Evolutionary conservation across 139 green algal genomes (phyloP).

Genomic region (Chlamydomonas eustigma): DNA sequence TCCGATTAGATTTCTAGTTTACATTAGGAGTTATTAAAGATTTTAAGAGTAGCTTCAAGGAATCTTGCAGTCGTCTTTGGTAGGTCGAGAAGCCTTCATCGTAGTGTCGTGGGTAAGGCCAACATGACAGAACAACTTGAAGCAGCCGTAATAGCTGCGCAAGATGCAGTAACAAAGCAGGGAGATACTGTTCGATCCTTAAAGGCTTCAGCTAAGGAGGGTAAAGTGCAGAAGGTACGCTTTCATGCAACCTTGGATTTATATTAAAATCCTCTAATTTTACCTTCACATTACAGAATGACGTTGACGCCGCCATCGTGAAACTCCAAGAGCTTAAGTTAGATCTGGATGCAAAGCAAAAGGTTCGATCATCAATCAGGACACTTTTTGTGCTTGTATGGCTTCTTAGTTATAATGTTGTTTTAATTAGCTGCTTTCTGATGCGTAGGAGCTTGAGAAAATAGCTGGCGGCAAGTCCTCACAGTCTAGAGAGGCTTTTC

Average conservation of each 20-base stretch:
- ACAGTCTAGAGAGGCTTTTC: slow-evolving; percentile 77
- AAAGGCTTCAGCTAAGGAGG: slow-evolving; percentile 81
- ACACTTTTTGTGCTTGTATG: no score
- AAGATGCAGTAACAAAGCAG: slow-evolving; percentile 73
- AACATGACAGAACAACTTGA: slow-evolving; percentile 25
- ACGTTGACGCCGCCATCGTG: slow-evolving; percentile 79
- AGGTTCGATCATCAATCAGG: slow-evolving; percentile 36
- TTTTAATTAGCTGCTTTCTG: no score
- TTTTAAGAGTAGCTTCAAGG: not conserved
- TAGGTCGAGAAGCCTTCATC: not conserved
- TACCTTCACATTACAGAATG: slow-evolving; percentile 54
- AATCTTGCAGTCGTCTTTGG: not conserved
- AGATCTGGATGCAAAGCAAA: slow-evolving; percentile 59
- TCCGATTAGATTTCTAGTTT: not conserved
- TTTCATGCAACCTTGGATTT: not conserved
- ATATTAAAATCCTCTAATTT: not conserved
- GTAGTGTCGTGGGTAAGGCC: not conserved
- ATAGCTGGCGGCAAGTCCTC: slow-evolving; percentile 54
- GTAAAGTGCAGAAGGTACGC: slow-evolving; percentile 65
- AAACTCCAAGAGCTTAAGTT: slow-evolving; percentile 87
- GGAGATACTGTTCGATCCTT: slow-evolving; percentile 85
- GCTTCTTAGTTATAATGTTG: no score
- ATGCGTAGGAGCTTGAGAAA: slow-evolving; percentile 61
- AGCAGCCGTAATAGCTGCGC: slow-evolving; percentile 41
- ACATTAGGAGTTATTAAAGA: not conserved